These are phyloP conservation scores for Coniferiporia sulphurascens DNA, from an alignment of 1,284 basidiomycete genomes.

Conservation along the genomic window DNA sequence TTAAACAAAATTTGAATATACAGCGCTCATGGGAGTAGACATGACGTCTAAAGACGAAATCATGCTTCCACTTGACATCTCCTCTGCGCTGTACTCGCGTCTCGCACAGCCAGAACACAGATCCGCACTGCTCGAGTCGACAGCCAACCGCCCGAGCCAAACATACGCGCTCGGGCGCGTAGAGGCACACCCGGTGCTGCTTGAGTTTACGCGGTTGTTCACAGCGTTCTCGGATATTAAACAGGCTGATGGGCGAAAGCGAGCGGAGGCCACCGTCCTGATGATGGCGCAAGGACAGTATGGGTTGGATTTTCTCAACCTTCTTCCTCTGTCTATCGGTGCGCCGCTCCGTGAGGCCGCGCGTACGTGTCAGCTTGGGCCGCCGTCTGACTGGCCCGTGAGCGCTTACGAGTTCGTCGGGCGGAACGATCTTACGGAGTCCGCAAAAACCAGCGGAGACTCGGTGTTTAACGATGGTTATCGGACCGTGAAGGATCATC, in stretches of 20 bases:
- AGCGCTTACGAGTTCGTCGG: constrained; percentile 74
- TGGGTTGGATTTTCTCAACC: constrained; percentile 43
- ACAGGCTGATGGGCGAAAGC: constrained; percentile 45
- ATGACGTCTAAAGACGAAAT: constrained; percentile 10
- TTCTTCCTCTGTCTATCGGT: constrained; percentile 69
- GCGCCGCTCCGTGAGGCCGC: constrained; percentile 81
- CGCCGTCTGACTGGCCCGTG: constrained; percentile 67
- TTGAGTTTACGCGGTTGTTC: constrained; percentile 40
- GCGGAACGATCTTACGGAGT: constrained; percentile 74
- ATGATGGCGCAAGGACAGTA: constrained; percentile 52
- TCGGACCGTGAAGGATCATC: constrained; percentile 48
- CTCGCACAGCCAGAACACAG: constrained; percentile 17
- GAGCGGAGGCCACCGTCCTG: constrained; percentile 61
- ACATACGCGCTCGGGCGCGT: constrained; percentile 57
- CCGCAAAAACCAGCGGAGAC: constrained; percentile 40
- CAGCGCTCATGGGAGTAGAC: constrained; percentile 3
- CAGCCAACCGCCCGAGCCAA: not conserved
- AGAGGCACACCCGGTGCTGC: constrained; percentile 47
- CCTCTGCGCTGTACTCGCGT: constrained; percentile 28
- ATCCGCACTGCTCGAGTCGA: not conserved
- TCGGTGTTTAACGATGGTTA: constrained; percentile 47
- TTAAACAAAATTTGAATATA: not conserved
- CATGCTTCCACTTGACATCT: constrained; percentile 33
- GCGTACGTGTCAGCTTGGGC: constrained; percentile 73
- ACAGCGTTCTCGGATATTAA: constrained; percentile 56